These are phyloP conservation scores for Coemansia sp. DNA, from an alignment of 192 early-diverging fungal species.

Conservation along the genomic window DNA sequence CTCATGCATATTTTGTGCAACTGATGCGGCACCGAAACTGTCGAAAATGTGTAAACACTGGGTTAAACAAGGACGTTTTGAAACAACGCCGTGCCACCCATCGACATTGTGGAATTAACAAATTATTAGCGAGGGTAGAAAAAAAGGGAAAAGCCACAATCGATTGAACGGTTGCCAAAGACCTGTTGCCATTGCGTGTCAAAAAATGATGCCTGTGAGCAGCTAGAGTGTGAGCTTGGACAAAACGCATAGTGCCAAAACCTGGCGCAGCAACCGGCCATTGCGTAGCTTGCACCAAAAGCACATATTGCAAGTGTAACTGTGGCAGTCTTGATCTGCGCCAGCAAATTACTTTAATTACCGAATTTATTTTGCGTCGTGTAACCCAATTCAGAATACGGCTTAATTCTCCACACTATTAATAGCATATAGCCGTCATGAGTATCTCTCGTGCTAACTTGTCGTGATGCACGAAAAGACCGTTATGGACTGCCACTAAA, in stretches of 20 bases:
- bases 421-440: background rate
- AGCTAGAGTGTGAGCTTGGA: background rate
- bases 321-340: background rate
- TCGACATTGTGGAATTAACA: background rate
- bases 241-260: background rate
- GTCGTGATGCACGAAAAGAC: background rate
- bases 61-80: background rate
- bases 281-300: background rate
- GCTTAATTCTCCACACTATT: slow-evolving; percentile 4
- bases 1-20: background rate
- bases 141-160: background rate
- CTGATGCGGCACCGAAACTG: background rate
- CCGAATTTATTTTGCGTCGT: background rate
- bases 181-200: background rate
- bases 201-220: background rate
- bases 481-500: background rate
- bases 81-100: background rate
- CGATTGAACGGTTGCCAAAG: background rate
- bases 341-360: background rate
- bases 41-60: slow-evolving; percentile 1
- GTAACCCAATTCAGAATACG: background rate
- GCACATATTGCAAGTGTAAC: background rate
- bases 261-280: background rate
- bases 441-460: background rate
- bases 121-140: background rate